Evolutionary conservation across 176 grass and related monocot species (phyloP), one percentile per base, ranked within the genome.

Genomic region (Guadua angustifolia): DNA sequence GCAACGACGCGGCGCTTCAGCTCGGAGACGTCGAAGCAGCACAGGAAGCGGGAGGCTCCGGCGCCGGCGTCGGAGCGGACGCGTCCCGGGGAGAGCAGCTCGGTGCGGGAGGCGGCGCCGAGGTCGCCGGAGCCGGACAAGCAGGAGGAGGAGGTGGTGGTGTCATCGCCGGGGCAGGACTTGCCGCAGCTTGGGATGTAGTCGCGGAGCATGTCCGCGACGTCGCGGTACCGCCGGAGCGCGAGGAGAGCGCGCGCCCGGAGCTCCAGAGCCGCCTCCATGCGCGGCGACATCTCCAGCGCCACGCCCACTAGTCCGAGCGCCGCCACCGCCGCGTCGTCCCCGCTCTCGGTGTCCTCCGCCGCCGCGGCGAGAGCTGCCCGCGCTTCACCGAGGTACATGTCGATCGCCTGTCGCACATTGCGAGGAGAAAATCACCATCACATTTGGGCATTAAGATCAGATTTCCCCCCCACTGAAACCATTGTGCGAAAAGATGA

Each of bases 161-260:
- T 56, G 19, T 83, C 88, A 12, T 84, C 76, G 25, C n/a, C 61
- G 9, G 84, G 33, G 70, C 77, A 69, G 25, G 85, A 18, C 55
- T 77, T 89, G 68, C 76, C 79, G 84, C 83, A 92, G 50, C 93
- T 94, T 7, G 97, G 97, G 47, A 99, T 94, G 88, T 96, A 96
- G 25, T 99, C 93, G 21, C 86, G 78, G 45, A 99, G 89, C 91
- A 95, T 92, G 33, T 99, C 91, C 0, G 97, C 97, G 49, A 99
- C 87, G 85, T 96, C 89, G 50, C 91, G 91, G 86, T 92, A 99
- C 9, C 93, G 93, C 5, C 89, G 72, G 74, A 99, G 93, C 40
- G 87, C 80, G 63, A 96, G 86, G 10, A 96, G 93, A 15, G 93
- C 78, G 2, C 93, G 88, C 7, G 97, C 93, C 53, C 55, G 83